Evolutionary conservation across 225 moss, liverwort and hornwort genomes (phyloP).

Genomic region (Anthoceros angustus): DNA sequence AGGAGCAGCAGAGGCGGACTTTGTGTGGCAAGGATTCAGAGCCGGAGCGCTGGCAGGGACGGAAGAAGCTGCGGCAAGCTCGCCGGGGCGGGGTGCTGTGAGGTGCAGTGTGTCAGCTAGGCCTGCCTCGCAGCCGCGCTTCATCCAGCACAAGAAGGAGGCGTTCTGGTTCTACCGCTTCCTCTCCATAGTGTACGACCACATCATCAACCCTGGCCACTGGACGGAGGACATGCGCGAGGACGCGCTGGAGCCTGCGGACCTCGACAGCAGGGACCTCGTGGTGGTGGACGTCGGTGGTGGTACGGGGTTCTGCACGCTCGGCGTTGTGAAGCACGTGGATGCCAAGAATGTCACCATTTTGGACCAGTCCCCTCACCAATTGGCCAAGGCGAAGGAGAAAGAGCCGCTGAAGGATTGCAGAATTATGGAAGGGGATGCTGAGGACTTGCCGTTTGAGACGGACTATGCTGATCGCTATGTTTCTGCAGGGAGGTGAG

Average conservation of each 20-base stretch:
- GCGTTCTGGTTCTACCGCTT: slow-evolving; percentile 99
- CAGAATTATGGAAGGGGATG: slow-evolving; percentile 81
- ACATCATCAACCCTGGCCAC: slow-evolving; percentile 91
- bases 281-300: slow-evolving; percentile 93
- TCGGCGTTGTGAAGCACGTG: slow-evolving; percentile 64
- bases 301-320: slow-evolving; percentile 74
- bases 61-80: background rate
- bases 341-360: slow-evolving; percentile 94
- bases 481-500: slow-evolving; percentile 85
- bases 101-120: slow-evolving; percentile 12
- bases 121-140: slow-evolving; percentile 69
- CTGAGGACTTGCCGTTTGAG: slow-evolving; percentile 72
- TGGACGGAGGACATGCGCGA: slow-evolving; percentile 99
- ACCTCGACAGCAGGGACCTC: slow-evolving; percentile 50
- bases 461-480: slow-evolving; percentile 91
- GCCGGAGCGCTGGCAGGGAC: background rate
- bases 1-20: background rate
- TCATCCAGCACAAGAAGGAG: slow-evolving; percentile 98
- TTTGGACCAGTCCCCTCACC: slow-evolving; percentile 90
- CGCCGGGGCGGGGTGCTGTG: background rate
- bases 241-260: slow-evolving; percentile 81
- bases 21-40: background rate
- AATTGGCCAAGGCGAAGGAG: slow-evolving; percentile 78
- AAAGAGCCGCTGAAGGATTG: slow-evolving; percentile 77
- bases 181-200: slow-evolving; percentile 86